Percentiles rank a stretch among this genome's conserved stretches.
Conservation (phyloP, 164 flowering plant genomes). For the Annona squamosa region DNA sequence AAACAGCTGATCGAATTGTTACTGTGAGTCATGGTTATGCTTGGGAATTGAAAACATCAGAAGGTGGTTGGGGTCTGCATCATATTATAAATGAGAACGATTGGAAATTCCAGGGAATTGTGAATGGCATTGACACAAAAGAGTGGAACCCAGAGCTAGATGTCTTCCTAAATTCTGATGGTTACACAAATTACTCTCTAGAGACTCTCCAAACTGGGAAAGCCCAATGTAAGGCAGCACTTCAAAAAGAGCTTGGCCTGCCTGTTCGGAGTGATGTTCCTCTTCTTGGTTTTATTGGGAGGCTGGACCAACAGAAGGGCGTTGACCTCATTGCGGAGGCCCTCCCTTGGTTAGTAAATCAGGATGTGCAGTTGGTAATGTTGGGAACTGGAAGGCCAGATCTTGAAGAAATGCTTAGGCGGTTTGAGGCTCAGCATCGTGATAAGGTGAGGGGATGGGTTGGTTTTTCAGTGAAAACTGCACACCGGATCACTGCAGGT, state of each 20-base stretch:
- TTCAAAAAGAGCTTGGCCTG: slow-evolving; percentile 90
- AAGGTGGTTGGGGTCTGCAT: slow-evolving; percentile 98
- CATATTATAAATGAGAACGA: slow-evolving; percentile 66
- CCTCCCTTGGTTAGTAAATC: slow-evolving; percentile 86
- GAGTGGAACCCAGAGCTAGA: slow-evolving; percentile 80
- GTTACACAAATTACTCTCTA: slow-evolving; percentile 71
- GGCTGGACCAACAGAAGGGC: slow-evolving; percentile 88
- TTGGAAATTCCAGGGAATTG: slow-evolving; percentile 90
- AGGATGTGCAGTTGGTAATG: slow-evolving; percentile 83
- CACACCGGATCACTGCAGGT: slow-evolving; percentile 95
- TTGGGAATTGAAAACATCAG: slow-evolving; percentile 86
- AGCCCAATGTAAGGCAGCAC: slow-evolving; percentile 77
- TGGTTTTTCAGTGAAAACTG: slow-evolving; percentile 75
- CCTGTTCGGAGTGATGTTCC: slow-evolving; percentile 69
- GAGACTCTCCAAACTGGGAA: slow-evolving; percentile 74
- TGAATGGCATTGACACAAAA: slow-evolving; percentile 78
- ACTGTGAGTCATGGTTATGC: slow-evolving; percentile 93
- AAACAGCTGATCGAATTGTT: slow-evolving; percentile 84
- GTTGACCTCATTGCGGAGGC: slow-evolving; percentile 90
- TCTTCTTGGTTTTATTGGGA: slow-evolving; percentile 85
- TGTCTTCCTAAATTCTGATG: slow-evolving; percentile 70
- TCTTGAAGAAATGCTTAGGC: slow-evolving; percentile 70
- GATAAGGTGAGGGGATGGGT: slow-evolving; percentile 91
- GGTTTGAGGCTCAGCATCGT: slow-evolving; percentile 49
- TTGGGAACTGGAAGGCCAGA: slow-evolving; percentile 81